Evolutionary conservation across 2,329 filamentous ascomycete genomes (phyloP), one percentile per base, ranked within the genome.

Genomic region (Aspergillus floridensis): DNA sequence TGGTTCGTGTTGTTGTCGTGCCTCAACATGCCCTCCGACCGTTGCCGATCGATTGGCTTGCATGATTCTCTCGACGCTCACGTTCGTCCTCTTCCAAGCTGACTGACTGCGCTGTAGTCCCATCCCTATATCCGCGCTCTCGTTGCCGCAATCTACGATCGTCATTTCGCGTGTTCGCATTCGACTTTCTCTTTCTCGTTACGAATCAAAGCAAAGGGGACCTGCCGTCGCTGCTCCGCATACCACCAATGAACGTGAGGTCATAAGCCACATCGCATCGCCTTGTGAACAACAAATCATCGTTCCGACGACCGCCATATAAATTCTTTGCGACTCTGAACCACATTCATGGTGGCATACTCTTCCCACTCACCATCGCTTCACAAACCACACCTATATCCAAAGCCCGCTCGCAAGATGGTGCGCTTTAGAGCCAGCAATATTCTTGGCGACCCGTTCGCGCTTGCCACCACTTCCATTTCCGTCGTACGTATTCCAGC

Each of bases 401-500:
- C 64, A 41, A 63, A 61, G 32, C 57, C 52, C 52, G 56, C 64
- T 47, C 58, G 60, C 59, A 72, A 55, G 63, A 82, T 79, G 79
- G 76, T 80, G 65, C 79, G 77, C 69, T 88, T 96, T 77, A 89
- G 86, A 76, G 77, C 93, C 76, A 90, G 90, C 74, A 96, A 97
- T 78, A 92, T 99, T 69, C 84, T 97, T 62, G 95, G 95, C 70
- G 93, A 99, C 79, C 95, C 95, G 5, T 98, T 99, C 77, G 93
- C 93, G 61, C 85, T 99, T 61, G 92, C 93, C 57, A 98, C 95
- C 38, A 86, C 96, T 65, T 97, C 93, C 59, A 97, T 98, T 76
- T 86, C 90, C 64, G 83, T 91, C 73, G 93, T 97, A 86, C 77
- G 92, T 85, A 32, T 47, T 44, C 19, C 21, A 35, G 16, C 11